Evolutionary conservation across 345 rosid genomes (phyloP).

Genomic region (Pelargonium nanum): DNA sequence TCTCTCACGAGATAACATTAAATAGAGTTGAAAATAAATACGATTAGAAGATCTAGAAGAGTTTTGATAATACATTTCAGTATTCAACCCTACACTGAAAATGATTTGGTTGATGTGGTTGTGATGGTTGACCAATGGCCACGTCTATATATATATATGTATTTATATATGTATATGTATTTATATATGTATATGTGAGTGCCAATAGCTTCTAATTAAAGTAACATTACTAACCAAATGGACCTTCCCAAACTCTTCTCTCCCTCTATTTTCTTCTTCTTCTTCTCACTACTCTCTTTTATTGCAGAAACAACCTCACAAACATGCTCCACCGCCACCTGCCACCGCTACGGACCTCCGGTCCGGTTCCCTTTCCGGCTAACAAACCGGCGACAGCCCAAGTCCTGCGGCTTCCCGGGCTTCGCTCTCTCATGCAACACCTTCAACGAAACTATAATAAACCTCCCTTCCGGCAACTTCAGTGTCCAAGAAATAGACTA

Average conservation of each 20-base stretch:
- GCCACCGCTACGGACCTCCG: constrained; percentile 25
- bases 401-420: constrained; percentile 44
- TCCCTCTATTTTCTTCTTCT: constrained; percentile 1
- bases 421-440: constrained; percentile 43
- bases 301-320: background rate
- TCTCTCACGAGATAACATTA: no score
- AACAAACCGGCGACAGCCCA: constrained; percentile 17
- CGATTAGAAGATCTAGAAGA: no score
- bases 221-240: no score
- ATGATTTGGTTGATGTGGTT: no score
- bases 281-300: background rate
- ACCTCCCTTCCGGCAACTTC: constrained; percentile 40
- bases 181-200: no score
- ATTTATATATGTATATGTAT: no score
- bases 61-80: no score
- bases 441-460: constrained; percentile 26
- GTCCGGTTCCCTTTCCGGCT: constrained; percentile 58
- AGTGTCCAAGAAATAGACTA: constrained; percentile 43
- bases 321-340: constrained; percentile 26
- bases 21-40: no score
- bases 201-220: no score
- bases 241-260: background rate
- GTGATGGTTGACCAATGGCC: no score
- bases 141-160: no score
- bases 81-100: no score